Evolutionary conservation across 257 asterid genomes (phyloP).

Genomic region (Misopates orontium): DNA sequence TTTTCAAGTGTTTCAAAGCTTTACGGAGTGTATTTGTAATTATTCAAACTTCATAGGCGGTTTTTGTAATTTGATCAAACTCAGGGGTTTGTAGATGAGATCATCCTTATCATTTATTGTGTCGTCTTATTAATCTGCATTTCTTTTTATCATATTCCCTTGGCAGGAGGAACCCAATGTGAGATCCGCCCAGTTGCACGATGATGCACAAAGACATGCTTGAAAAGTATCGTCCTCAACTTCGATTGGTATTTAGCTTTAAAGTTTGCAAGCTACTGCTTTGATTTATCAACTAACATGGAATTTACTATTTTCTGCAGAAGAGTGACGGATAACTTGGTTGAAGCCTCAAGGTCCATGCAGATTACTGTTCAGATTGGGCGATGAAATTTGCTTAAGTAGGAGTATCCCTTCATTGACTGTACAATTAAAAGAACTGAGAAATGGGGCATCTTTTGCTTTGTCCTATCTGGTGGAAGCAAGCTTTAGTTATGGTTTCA

Average conservation of each 20-base stretch:
- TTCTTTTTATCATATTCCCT: slow-evolving; percentile 12
- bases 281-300: background rate
- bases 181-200: slow-evolving; percentile 83
- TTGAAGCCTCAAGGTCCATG: slow-evolving; percentile 20
- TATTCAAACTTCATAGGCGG: too few species aligned
- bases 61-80: too few species aligned
- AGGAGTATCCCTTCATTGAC: slow-evolving; percentile 13
- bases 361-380: slow-evolving; percentile 24
- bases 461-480: slow-evolving; percentile 18
- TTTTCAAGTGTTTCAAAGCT: too few species aligned
- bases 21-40: too few species aligned
- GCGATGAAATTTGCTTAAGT: slow-evolving; percentile 18
- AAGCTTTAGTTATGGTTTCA: slow-evolving; percentile 8
- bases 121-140: background rate
- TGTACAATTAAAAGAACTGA: slow-evolving; percentile 26
- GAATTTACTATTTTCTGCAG: slow-evolving; percentile 25
- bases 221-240: slow-evolving; percentile 40
- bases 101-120: background rate
- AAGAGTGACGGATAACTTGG: slow-evolving; percentile 14
- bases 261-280: background rate
- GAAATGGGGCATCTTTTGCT: slow-evolving; percentile 14
- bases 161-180: slow-evolving; percentile 80
- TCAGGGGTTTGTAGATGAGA: too few species aligned
- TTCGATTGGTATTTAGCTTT: slow-evolving; percentile 16
- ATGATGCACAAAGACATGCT: slow-evolving; percentile 73